Conservation (phyloP, 2,329 filamentous ascomycete genomes). For the Leptosphaerulina australis region DNA sequence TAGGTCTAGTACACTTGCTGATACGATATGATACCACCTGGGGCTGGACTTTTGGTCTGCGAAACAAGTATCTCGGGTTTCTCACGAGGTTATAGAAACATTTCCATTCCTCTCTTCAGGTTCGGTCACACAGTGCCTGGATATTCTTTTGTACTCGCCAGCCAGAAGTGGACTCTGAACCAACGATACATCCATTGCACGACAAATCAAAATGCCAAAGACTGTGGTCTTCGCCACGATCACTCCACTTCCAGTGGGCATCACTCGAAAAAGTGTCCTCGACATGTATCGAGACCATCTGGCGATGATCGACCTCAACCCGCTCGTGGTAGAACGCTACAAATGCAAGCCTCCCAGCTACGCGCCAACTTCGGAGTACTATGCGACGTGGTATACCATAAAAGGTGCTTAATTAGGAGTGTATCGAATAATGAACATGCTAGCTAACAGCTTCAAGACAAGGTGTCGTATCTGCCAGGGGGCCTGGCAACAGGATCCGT, state of each 20-base stretch:
- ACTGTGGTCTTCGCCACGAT: slow-evolving; percentile 76
- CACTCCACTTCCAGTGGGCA: slow-evolving; percentile 73
- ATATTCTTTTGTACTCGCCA: background rate
- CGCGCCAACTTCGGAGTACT: slow-evolving; percentile 72
- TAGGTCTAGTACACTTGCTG: slow-evolving; percentile 16
- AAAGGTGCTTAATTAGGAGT: slow-evolving; percentile 38
- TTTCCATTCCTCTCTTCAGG: slow-evolving; percentile 19
- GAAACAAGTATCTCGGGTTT: slow-evolving; percentile 37
- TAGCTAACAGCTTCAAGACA: slow-evolving; percentile 57
- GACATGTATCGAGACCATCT: slow-evolving; percentile 77
- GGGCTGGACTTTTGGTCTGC: slow-evolving; percentile 23
- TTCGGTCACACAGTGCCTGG: slow-evolving; percentile 5
- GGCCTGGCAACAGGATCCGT: slow-evolving; percentile 69
- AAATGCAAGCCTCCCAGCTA: slow-evolving; percentile 70
- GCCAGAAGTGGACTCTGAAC: slow-evolving; percentile 5
- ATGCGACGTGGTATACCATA: slow-evolving; percentile 72
- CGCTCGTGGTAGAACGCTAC: slow-evolving; percentile 75
- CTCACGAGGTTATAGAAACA: slow-evolving; percentile 27
- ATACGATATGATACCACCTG: slow-evolving; percentile 26
- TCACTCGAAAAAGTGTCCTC: slow-evolving; percentile 73
- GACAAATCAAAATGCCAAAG: slow-evolving; percentile 65
- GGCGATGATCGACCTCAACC: slow-evolving; percentile 88
- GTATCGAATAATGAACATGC: background rate
- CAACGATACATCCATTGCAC: background rate
- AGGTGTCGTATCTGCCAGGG: slow-evolving; percentile 75